Evolutionary conservation across 352 stramenopile species (phyloP), one percentile per base, ranked within the genome.

Genomic region (Pythium monospermum): DNA sequence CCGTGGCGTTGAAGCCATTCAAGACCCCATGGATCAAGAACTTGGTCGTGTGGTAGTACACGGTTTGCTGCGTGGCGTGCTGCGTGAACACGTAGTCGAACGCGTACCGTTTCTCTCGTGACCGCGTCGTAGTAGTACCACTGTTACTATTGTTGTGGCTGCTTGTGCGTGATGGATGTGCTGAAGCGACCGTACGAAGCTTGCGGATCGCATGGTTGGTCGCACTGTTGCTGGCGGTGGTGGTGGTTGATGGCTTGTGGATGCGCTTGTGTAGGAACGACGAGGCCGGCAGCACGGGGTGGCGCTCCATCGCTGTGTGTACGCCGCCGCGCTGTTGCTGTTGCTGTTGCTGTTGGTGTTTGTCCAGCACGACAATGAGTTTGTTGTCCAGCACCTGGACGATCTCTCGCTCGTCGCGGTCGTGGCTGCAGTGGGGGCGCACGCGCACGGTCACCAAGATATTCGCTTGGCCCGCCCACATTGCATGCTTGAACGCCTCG

Each of bases 1-100:
- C 88, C 0, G 89, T 97, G 4, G 85, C 86, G 57, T 96, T 96
- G 55, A 84, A 94, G 23, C 87, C 87, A 48, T 96, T 81, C 18
- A 97, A 57, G 3, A 94, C 83, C 6, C 81, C 86, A 12, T 93
- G 73, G 39, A 97, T 82, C 15, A 97, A 54, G 39, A 90, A 90
- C 62, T 91, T 84, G 16, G 87, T 93, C 11, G 89, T 96, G 42
- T 91, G 64, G 21, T 76, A 69, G 53, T 96, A 97, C 41, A 97
- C 82, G 1, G 69, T 68, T 42, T 84, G 63, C 52, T 96, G 87
- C 2, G 66, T 62, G 54, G 93, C 73, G 0, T 69, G 49, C 0
- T 82, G 71, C 19, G 67, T 66, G 55, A 94, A 96, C 18, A 94
- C 84, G 50, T 91, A 79, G 66, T 97, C 90, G 50, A 96, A 97